Evolutionary conservation across 78 protist genomes (phyloP).

Genomic region (Emiliania huxleyi): DNA sequence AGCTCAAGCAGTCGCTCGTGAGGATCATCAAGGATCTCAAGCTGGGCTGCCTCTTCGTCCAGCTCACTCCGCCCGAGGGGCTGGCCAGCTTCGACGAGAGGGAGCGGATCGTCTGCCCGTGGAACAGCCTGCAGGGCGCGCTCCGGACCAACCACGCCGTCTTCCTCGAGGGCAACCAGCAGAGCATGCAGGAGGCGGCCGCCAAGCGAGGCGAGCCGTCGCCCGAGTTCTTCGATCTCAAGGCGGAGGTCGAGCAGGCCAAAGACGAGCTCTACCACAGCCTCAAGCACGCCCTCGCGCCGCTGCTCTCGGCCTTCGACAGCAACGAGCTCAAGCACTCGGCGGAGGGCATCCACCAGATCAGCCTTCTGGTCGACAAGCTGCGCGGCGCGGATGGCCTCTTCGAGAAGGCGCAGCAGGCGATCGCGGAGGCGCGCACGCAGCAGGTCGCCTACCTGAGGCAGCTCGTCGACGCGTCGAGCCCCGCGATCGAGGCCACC

Average conservation of each 20-base stretch:
- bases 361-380: not conserved
- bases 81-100: not conserved
- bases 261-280: not conserved
- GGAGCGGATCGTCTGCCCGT: not conserved
- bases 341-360: not conserved
- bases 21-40: not conserved
- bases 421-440: too few species aligned
- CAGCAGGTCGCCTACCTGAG: too few species aligned
- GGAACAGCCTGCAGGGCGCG: not conserved
- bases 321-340: not conserved
- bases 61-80: not conserved
- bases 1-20: not conserved
- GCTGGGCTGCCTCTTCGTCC: not conserved
- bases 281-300: not conserved
- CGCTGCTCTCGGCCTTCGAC: not conserved
- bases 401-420: too few species aligned
- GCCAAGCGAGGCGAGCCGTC: too few species aligned
- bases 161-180: not conserved
- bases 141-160: not conserved
- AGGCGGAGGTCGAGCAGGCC: not conserved
- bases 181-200: not conserved
- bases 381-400: too few species aligned
- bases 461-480: too few species aligned
- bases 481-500: too few species aligned
- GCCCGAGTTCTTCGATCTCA: not conserved